Base-by-base conservation (phyloP, 2,329 filamentous ascomycete genomes). In the Hirsutella rhossiliensis region DNA sequence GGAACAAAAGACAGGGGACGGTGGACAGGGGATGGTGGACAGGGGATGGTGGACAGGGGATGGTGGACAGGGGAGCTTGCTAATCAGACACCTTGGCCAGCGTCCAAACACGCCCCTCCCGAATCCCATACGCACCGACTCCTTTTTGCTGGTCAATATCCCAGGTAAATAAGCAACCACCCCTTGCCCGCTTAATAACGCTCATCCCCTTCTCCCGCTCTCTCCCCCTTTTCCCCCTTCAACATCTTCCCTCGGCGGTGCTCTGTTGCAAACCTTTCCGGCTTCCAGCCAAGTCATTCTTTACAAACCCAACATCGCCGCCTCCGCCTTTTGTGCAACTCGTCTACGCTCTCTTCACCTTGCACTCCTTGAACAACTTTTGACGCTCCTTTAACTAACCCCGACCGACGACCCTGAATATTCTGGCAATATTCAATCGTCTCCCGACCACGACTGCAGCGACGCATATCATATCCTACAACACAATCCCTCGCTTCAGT, bases 361-460 rank as follows among this genome's bases (percentile, higher is more conserved):
- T 17, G 11, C 19, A 19, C 12, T 23, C 37, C 37, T 20, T 17
- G 34, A 15, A 37, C 13, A 34, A 5, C 11, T n/a, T 6, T 17
- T 17, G 34, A 37, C 34, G 34, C 34, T 37, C 34, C 15, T 37
- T 37, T 4, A 18, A 37, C 23, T n/a, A n/a, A n/a, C n/a, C n/a
- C 34, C 15, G 18, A 13, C 18, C 18, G 13, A 37, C 15, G 18
- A 17, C 12, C 7, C 17, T 18, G 37, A 20, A 41, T 47, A 49
- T 47, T 50, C 46, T 45, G 46, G 42, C 28, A 47, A 45, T 47
- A 45, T 27, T 19, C 19, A 47, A 15, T 19, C 23, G 12, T 13
- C 13, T 13, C 13, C 1, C 5, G 6, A 18, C 29, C 12, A 18
- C 29, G 36, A 31, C 34, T 19, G 31, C 6, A 27, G 19, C 17